Evolutionary conservation across 306 rosid species (phyloP).

Genomic region (Acacia crassicarpa): DNA sequence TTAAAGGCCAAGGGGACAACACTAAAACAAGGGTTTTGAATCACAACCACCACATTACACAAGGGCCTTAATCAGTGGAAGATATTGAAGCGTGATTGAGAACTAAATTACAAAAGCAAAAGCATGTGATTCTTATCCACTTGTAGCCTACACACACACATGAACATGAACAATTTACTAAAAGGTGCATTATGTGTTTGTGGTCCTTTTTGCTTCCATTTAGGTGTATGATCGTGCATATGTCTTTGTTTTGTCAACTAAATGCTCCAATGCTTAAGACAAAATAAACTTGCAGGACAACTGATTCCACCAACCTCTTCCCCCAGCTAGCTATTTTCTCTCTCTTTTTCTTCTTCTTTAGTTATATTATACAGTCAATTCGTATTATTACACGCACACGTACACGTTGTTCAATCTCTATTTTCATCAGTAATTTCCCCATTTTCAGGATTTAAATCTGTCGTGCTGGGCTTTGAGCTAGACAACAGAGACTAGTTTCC

Average conservation of each 20-base stretch:
- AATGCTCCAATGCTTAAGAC: conserved; percentile 60
- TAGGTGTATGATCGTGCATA: conserved; percentile 38
- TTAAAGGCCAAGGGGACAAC: conserved; percentile 21
- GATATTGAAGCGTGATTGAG: neutral
- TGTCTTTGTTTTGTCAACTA: conserved; percentile 66
- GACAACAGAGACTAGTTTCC: too few relatives aligned
- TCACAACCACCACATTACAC: conserved; percentile 47
- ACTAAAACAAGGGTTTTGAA: conserved; percentile 29
- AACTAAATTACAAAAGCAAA: conserved; percentile 39
- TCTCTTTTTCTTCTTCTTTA: neutral
- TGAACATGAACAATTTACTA: neutral
- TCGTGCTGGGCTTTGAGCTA: too few relatives aligned
- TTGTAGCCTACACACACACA: neutral
- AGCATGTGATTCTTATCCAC: conserved; percentile 51
- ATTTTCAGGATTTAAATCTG: too few relatives aligned
- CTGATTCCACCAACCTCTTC: conserved; percentile 40
- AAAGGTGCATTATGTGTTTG: conserved; percentile 21
- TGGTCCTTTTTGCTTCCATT: conserved; percentile 62
- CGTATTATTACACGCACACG: neutral
- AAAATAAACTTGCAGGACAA: conserved; percentile 51
- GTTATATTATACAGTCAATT: neutral
- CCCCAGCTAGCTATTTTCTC: conserved; percentile 31
- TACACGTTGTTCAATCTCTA: too few relatives aligned
- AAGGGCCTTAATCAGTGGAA: conserved; percentile 39
- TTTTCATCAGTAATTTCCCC: too few relatives aligned